Evolutionary conservation across 192 early-diverging fungal genomes (phyloP).

Genomic region (Diversispora epigaea): DNA sequence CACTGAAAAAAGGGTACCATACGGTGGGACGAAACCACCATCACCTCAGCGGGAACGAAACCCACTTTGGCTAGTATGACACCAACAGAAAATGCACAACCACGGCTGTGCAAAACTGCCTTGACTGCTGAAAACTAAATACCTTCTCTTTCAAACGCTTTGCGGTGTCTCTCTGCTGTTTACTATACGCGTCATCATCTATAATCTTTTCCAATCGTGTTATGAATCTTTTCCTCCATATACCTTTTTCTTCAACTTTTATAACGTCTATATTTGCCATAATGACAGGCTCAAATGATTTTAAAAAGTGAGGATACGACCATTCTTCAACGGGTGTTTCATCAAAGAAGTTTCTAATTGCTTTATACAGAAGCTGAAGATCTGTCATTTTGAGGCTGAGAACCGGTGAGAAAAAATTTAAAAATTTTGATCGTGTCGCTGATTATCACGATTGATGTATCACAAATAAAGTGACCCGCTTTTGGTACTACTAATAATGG

Average conservation of each 20-base stretch:
- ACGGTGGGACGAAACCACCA: neutral
- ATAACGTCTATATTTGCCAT: slow-evolving; percentile 7
- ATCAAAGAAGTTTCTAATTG: slow-evolving; percentile 9
- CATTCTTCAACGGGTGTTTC: slow-evolving; percentile 21
- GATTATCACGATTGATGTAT: too few relatives aligned
- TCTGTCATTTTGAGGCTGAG: slow-evolving; percentile 1
- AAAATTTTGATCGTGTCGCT: too few relatives aligned
- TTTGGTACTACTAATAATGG: too few relatives aligned
- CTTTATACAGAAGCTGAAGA: slow-evolving; percentile 7
- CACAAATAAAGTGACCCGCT: too few relatives aligned
- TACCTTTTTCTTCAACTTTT: slow-evolving; percentile 18
- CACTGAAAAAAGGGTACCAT: neutral
- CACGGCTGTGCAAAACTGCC: neutral
- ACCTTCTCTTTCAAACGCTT: neutral
- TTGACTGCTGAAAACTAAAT: neutral
- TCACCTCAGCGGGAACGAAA: neutral
- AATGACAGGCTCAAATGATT: slow-evolving; percentile 10
- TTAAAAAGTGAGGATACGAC: slow-evolving; percentile 16
- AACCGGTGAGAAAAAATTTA: too few relatives aligned
- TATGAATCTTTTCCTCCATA: slow-evolving; percentile 17
- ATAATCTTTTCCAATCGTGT: slow-evolving; percentile 17
- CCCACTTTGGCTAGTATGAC: neutral
- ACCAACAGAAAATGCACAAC: neutral
- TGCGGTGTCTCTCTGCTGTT: neutral
- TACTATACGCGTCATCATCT: slow-evolving; percentile 1